Conservation (phyloP, 1,284 basidiomycete species). For the Ustilago nuda region DNA sequence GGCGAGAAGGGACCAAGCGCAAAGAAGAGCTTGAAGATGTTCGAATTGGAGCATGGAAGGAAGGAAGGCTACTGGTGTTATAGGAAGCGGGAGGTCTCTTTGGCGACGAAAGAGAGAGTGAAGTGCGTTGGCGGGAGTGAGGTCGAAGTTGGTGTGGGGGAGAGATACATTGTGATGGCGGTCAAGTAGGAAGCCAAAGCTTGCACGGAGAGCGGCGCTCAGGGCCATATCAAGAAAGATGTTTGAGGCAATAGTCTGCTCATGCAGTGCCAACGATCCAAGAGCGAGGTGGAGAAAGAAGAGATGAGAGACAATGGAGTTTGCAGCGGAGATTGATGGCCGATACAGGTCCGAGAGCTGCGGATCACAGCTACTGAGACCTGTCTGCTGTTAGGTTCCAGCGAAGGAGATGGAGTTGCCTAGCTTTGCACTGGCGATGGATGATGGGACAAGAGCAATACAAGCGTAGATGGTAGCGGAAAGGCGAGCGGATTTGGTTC, state of each 20-base stretch:
- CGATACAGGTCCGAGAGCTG: constrained; percentile 42
- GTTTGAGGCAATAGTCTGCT: constrained; percentile 4
- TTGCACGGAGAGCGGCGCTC: constrained; percentile 35
- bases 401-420: constrained; percentile 19
- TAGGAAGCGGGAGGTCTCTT: constrained; percentile 35
- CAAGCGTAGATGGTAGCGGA: background rate
- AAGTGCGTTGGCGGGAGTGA: constrained; percentile 39
- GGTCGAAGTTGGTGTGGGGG: constrained; percentile 20
- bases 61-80: constrained; percentile 35
- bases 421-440: constrained; percentile 12
- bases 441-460: background rate
- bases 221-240: constrained; percentile 35
- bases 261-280: constrained; percentile 17
- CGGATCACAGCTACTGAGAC: constrained; percentile 35
- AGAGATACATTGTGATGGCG: constrained; percentile 25
- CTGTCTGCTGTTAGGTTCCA: constrained; percentile 31
- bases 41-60: constrained; percentile 41
- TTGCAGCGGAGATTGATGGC: constrained; percentile 1
- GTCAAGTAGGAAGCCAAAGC: constrained; percentile 45
- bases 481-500: background rate
- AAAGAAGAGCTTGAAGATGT: constrained; percentile 49
- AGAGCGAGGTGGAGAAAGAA: background rate
- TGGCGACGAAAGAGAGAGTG: constrained; percentile 43
- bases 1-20: constrained; percentile 50
- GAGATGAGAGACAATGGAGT: background rate